Evolutionary conservation across 2,329 filamentous ascomycete species (phyloP), one percentile per base, ranked within the genome.

Genomic region (Hypoxylon sp.): DNA sequence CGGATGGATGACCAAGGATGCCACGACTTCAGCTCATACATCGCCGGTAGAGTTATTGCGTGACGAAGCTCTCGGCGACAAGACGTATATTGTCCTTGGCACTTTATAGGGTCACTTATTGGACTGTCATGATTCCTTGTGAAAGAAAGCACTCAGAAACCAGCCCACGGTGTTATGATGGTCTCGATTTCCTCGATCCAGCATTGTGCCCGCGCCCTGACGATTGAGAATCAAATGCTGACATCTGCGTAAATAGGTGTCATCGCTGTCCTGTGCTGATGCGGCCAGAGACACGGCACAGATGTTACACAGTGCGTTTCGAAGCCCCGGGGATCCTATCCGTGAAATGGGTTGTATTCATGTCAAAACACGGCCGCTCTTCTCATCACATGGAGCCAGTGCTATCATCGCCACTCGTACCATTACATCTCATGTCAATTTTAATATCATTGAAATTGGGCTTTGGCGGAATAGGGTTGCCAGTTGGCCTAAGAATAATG

Each of bases 401-500:
- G 32, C 36, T 30, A 35, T 38, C 7, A 8, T 8, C 6, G 21
- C 19, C 12, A 9, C 12, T 12, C 26, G 13, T 11, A 17, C 27
- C n/a, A 13, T 40, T 15, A 8, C 13, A 23, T 40, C 16, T 19
- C 21, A 41, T 36, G n/a, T 12, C 34, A 35, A 7, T 11, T 29
- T n/a, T n/a, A n/a, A n/a, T n/a, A n/a, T n/a, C n/a, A n/a, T n/a
- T n/a, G n/a, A n/a, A n/a, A n/a, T n/a, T n/a, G n/a, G n/a, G n/a
- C n/a, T n/a, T n/a, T n/a, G n/a, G n/a, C n/a, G 38, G 27, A 29
- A 20, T 16, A 25, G 25, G 16, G 15, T 36, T 26, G 43, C 32
- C 36, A 36, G 30, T 21, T 36, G 31, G n/a, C 29, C 23, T 35
- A n/a, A 35, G 11, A 29, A 12, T 12, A 17, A 17, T 26, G 16